phyloP scores from a whole-genome alignment of 805 yeast species.

The Myxozyma sirexii region DNA sequence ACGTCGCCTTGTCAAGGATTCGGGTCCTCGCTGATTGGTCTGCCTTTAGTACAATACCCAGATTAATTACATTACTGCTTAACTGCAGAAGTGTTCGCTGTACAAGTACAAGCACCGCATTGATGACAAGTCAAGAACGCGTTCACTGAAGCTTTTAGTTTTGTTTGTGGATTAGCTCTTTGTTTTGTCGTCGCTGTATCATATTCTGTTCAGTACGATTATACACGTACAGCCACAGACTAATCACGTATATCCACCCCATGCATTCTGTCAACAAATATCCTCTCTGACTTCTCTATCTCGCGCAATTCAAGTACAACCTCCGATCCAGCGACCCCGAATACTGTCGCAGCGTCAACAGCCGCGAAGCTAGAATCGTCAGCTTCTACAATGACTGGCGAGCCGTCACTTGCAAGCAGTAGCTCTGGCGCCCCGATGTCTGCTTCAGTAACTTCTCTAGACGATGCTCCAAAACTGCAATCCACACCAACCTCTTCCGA shows the following conservation, averaged over 20 bases:
- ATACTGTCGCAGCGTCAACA: too few species aligned
- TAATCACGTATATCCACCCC: too few species aligned
- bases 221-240: too few species aligned
- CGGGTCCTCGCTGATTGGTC: conserved; percentile 11
- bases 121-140: too few species aligned
- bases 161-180: too few species aligned
- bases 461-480: background rate
- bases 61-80: background rate
- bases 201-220: too few species aligned
- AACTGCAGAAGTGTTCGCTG: too few species aligned
- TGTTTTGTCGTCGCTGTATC: too few species aligned
- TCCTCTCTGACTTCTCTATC: background rate
- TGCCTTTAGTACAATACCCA: conserved; percentile 1
- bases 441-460: background rate
- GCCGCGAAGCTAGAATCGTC: background rate
- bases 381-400: background rate
- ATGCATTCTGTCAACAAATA: too few species aligned
- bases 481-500: background rate
- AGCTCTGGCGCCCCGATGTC: background rate
- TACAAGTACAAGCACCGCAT: too few species aligned
- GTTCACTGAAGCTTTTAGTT: too few species aligned
- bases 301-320: background rate
- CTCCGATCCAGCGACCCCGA: too few species aligned
- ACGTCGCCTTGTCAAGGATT: background rate
- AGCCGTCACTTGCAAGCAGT: background rate